Evolutionary conservation across 208 protist genomes (phyloP).

Genomic region (Trichomonas gallinae): DNA sequence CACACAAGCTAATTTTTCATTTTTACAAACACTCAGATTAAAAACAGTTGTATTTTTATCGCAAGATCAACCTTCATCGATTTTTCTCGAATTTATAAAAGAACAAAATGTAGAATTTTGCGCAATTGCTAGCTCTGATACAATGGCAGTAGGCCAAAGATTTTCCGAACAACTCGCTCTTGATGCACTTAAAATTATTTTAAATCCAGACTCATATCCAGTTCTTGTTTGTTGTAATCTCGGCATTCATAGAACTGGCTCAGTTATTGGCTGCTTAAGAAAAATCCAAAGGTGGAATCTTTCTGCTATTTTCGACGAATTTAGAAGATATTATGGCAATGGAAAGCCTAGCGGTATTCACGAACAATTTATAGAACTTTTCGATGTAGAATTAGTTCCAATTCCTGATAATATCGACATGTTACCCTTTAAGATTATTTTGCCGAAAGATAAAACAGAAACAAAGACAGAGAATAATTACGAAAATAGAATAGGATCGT

Average conservation of each 20-base stretch:
- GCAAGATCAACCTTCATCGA: constrained; percentile 61
- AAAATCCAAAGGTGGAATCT: constrained; percentile 90
- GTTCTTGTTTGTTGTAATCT: constrained; percentile 81
- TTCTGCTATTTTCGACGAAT: constrained; percentile 89
- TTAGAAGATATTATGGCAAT: constrained; percentile 72
- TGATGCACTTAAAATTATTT: constrained; percentile 68
- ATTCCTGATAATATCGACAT: background rate
- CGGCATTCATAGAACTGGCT: constrained; percentile 80
- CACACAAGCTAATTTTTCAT: constrained; percentile 78
- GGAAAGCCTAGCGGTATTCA: constrained; percentile 63
- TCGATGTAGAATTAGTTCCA: constrained; percentile 81
- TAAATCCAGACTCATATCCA: constrained; percentile 78
- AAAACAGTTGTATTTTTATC: constrained; percentile 80
- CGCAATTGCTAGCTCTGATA: constrained; percentile 10
- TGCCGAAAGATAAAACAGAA: background rate
- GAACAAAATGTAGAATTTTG: constrained; percentile 66
- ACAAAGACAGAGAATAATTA: background rate
- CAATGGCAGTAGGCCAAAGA: constrained; percentile 41
- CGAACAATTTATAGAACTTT: constrained; percentile 98
- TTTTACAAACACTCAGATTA: constrained; percentile 75
- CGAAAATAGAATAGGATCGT: background rate
- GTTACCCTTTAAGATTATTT: background rate
- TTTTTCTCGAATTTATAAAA: constrained; percentile 57
- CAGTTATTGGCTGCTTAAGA: constrained; percentile 84
- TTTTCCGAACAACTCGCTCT: constrained; percentile 57